These are phyloP conservation scores for Lumnitzera racemosa DNA, from an alignment of 345 rosid species.

Conservation along the genomic window DNA sequence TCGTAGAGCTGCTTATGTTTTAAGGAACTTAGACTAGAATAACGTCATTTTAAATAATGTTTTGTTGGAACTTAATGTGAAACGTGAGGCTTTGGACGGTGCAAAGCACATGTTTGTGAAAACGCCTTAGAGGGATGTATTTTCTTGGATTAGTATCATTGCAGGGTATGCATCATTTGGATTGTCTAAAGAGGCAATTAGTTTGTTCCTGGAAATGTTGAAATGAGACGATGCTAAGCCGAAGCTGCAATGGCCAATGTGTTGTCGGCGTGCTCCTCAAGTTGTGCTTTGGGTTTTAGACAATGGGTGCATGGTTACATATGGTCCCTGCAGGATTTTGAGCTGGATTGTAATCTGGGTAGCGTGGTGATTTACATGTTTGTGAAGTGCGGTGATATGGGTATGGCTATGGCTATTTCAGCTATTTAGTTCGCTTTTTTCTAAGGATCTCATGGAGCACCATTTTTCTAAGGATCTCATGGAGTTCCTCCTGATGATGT, in stretches of 20 bases:
- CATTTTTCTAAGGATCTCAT: conserved; percentile 7
- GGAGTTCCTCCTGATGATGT: conserved; percentile 17
- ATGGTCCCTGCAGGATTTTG: not conserved
- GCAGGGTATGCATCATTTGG: conserved; percentile 19
- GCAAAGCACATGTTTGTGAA: conserved; percentile 16
- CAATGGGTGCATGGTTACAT: conserved; percentile 10
- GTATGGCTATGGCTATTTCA: conserved; percentile 12
- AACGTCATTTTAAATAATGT: conserved; percentile 16
- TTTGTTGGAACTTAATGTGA: conserved; percentile 13
- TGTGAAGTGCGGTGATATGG: conserved; percentile 23
- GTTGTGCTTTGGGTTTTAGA: conserved; percentile 13
- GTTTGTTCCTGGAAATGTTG: conserved; percentile 15
- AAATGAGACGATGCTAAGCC: conserved; percentile 13
- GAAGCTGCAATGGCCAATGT: conserved; percentile 17
- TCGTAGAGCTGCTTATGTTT: conserved; percentile 8
- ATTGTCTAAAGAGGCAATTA: conserved; percentile 12
- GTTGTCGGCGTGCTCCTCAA: conserved; percentile 16
- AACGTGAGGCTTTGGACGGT: conserved; percentile 8
- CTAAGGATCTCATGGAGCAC: conserved; percentile 23
- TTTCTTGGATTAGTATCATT: conserved; percentile 21
- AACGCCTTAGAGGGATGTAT: conserved; percentile 22
- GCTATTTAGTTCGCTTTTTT: conserved; percentile 10
- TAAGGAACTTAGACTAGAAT: conserved; percentile 13
- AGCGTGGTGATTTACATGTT: conserved; percentile 23
- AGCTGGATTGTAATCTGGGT: conserved; percentile 7